Percentiles rank a stretch among this genome's conserved stretches.
Evolutionary conservation across 306 rosid species (phyloP).

Genomic region (Delonix regia): DNA sequence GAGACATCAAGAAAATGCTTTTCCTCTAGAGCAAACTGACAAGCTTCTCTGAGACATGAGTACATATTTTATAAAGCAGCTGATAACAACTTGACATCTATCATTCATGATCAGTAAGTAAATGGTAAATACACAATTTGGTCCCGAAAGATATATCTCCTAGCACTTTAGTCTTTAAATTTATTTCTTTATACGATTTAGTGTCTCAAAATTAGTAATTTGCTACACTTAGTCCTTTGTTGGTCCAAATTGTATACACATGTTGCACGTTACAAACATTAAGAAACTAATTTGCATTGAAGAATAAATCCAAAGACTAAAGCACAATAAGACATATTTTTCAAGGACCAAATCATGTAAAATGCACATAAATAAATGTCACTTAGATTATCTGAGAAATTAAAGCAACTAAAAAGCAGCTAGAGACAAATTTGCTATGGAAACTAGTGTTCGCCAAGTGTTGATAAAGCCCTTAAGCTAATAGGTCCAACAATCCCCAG

Average conservation of each 20-base stretch:
- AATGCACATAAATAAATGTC: not conserved
- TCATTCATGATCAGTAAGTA: not conserved
- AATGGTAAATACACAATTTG: not conserved
- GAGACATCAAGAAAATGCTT: conserved; percentile 31
- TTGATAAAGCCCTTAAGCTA: conserved; percentile 27
- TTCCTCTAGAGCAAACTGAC: conserved; percentile 43
- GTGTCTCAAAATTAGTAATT: not conserved
- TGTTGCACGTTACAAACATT: not conserved
- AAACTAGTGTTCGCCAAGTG: conserved; percentile 7
- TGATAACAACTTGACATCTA: not conserved
- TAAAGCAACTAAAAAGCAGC: not conserved
- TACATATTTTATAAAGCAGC: not conserved
- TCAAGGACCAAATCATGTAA: too few relatives aligned
- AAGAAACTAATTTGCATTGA: not conserved
- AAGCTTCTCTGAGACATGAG: conserved; percentile 44
- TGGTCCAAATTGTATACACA: not conserved
- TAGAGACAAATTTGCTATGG: not conserved
- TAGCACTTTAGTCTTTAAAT: not conserved
- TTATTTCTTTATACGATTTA: not conserved
- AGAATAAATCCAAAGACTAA: not conserved
- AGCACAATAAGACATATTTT: not conserved
- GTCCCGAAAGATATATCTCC: not conserved
- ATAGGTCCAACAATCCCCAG: conserved; percentile 45
- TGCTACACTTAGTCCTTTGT: not conserved
- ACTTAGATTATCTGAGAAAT: not conserved